Evolutionary conservation across 805 yeast species (phyloP), one percentile per base, ranked within the genome.

Genomic region (Wickerhamomyces bovis): DNA sequence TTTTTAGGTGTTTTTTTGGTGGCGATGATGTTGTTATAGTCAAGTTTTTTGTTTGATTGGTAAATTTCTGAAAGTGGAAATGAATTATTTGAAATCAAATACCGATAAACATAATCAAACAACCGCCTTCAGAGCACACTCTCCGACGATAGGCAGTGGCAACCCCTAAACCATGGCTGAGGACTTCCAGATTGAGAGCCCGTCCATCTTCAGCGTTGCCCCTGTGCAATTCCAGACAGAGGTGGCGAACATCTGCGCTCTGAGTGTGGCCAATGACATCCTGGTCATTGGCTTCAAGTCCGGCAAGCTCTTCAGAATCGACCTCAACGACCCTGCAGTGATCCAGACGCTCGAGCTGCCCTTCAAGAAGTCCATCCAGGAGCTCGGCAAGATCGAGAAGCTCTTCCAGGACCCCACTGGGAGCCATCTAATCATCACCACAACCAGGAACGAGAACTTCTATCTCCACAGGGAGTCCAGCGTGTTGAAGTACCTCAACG

Each of bases 321-420:
- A 84, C 54, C 65, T 85, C 51, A 81, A 78, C 43, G 71, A 72
- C 43, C 94, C 94, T 1, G 78, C 83, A 31, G 70, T 69, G 8
- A 81, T 85, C 6, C 72, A 70, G 38, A 65, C 62, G 21, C 57
- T 70, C n/a, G 62, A 61, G 12, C 49, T 72, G 2, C 66, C 75
- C 0, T 48, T 46, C 44, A 60, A 55, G 48, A 53, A 54, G 43
- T 57, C 63, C 16, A 38, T 48, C 1, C 55, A 56, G 33, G 64
- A 60, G 39, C 43, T 59, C 20, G 63, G 62, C 10, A 61, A 58
- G 16, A 63, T 71, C 18, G 60, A 57, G 20, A 54, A 61, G 35
- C 62, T 78, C 1, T 80, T 66, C 55, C 61, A 75, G 40, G 85
- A 80, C 56, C 72, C 75, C 0, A 57, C 72, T 0, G 85, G 85